Percentiles rank a stretch among this genome's conserved stretches.
Evolutionary conservation across 2,329 filamentous ascomycete species (phyloP).

Genomic region (Penicillium sp.): DNA sequence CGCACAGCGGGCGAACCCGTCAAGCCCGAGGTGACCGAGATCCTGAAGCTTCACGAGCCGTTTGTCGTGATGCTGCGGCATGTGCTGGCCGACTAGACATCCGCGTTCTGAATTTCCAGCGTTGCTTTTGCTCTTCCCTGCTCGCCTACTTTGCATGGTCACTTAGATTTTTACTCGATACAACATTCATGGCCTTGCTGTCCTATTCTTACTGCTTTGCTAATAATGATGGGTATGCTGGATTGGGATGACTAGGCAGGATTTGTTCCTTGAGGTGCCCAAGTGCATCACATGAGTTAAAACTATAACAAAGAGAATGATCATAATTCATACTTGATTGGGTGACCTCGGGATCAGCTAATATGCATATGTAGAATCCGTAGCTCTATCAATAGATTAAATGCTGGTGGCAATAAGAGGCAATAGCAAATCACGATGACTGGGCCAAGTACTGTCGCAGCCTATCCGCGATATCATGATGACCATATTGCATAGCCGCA

Average conservation of each 20-base stretch:
- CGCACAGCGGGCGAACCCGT: conserved; percentile 75
- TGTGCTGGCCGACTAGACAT: conserved; percentile 66
- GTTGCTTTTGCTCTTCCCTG: not conserved
- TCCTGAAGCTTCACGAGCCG: conserved; percentile 72
- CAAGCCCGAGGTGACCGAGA: conserved; percentile 74
- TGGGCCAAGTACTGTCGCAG: not conserved
- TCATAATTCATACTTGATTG: not conserved
- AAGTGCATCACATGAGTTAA: not conserved
- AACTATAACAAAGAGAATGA: not conserved
- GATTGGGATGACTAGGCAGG: not conserved
- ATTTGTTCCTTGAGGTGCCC: not conserved
- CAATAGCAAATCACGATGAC: not conserved
- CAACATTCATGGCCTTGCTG: not conserved
- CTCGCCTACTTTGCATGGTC: not conserved
- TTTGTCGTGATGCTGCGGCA: conserved; percentile 78
- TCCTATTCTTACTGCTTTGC: not conserved
- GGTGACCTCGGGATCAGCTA: not conserved
- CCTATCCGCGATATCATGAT: not conserved
- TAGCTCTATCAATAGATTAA: not conserved
- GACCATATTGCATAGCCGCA: not conserved
- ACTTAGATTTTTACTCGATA: not conserved
- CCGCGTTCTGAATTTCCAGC: not conserved
- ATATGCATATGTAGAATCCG: not conserved
- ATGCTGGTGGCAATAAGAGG: not conserved
- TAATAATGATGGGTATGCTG: not conserved